Conservation (phyloP, 257 asterid genomes). For the Nicotiana undulata region DNA sequence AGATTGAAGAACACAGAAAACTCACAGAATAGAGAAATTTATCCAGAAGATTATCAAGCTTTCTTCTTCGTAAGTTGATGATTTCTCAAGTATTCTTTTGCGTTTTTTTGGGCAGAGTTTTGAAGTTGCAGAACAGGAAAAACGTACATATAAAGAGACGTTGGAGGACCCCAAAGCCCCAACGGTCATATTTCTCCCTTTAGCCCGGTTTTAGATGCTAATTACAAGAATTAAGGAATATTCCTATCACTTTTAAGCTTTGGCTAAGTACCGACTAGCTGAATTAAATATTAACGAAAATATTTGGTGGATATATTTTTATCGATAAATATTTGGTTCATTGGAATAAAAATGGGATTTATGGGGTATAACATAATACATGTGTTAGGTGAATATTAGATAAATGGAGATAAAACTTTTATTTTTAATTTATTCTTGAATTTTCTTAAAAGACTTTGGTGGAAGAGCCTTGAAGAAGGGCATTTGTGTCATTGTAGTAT, state of each 20-base stretch:
- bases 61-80: background rate
- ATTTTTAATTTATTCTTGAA: no score
- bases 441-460: no score
- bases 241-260: background rate
- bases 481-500: no score
- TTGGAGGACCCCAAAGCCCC: background rate
- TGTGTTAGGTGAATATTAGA: no score
- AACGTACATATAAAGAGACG: background rate
- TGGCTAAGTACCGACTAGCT: no score
- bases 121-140: background rate
- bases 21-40: conserved; percentile 1
- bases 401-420: no score
- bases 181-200: conserved; percentile 23
- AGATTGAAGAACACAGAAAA: background rate
- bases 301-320: no score
- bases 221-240: background rate
- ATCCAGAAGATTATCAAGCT: background rate
- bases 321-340: no score
- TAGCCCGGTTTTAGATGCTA: background rate
- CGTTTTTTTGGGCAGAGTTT: background rate
- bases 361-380: no score
- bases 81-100: background rate
- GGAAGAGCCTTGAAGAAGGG: no score
- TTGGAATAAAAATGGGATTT: no score
- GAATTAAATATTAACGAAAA: no score